Percentiles rank a stretch among this genome's conserved stretches.
Conservation (phyloP, 305 asterid species). For the Withania somnifera region DNA sequence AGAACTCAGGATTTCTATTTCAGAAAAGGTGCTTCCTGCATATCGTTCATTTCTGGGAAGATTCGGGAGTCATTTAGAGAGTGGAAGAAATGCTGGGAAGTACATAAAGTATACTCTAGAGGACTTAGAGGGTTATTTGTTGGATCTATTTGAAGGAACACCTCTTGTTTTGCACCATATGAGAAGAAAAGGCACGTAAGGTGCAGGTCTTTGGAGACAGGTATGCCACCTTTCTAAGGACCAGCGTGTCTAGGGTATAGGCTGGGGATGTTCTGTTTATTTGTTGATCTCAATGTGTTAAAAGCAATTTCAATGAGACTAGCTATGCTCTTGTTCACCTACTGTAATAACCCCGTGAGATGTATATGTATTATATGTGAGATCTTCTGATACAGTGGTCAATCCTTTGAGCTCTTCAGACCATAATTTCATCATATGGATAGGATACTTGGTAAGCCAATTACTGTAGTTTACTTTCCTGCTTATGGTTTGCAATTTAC, state of each 20-base stretch:
- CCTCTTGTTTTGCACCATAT: conserved; percentile 76
- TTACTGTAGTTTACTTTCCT: neutral
- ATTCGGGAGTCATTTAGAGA: conserved; percentile 74
- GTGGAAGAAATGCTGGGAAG: conserved; percentile 78
- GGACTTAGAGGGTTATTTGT: conserved; percentile 75
- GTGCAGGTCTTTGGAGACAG: conserved; percentile 21
- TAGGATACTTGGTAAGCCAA: neutral
- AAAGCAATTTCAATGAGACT: neutral
- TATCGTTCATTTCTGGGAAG: conserved; percentile 85
- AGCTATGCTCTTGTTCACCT: neutral
- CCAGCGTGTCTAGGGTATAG: conserved; percentile 11
- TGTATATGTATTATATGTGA: conserved; percentile 6
- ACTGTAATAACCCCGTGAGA: neutral
- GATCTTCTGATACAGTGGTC: neutral
- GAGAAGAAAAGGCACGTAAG: conserved; percentile 76
- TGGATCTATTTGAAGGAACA: conserved; percentile 87
- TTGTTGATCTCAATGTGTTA: neutral
- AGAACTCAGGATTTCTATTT: conserved; percentile 88
- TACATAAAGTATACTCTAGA: conserved; percentile 79
- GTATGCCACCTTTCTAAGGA: conserved; percentile 32
- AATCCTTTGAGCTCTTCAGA: neutral
- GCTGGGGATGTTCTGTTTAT: neutral
- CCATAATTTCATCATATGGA: neutral
- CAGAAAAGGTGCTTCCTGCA: conserved; percentile 88
- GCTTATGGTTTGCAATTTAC: neutral